These are phyloP conservation scores for Chaetothyriales sp. DNA, from an alignment of 2,329 filamentous ascomycete species.

Conservation along the genomic window DNA sequence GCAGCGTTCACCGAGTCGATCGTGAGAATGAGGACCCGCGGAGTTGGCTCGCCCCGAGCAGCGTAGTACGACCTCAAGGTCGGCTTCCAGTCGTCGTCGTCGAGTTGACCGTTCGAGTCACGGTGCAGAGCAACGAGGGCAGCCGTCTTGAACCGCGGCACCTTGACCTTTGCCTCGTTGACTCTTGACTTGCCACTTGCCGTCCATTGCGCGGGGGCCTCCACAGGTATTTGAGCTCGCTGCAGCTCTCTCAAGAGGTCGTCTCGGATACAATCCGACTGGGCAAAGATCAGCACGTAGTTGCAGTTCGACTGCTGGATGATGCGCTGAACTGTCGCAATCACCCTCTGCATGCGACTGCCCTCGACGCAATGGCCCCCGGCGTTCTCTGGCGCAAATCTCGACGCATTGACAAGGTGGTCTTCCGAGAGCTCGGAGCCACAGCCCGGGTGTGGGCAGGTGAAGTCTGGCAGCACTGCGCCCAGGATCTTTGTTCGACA, in stretches of 20 bases:
- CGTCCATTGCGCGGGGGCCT: neutral
- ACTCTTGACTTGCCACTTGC: neutral
- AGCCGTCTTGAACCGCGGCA: neutral
- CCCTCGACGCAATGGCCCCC: constrained; percentile 18
- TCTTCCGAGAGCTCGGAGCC: neutral
- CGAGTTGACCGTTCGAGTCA: constrained; percentile 18
- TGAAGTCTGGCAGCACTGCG: constrained; percentile 13
- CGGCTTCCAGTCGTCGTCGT: constrained; percentile 20
- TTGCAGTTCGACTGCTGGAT: constrained; percentile 23
- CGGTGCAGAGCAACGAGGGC: constrained; percentile 8
- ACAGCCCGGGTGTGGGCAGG: neutral
- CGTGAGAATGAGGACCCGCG: constrained; percentile 42
- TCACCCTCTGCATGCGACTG: constrained; percentile 34
- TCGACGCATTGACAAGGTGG: neutral
- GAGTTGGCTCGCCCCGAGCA: neutral
- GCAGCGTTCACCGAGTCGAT: constrained; percentile 42
- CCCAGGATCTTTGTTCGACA: constrained; percentile 21
- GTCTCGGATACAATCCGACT: constrained; percentile 18
- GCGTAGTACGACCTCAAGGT: neutral
- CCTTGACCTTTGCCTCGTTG: neutral
- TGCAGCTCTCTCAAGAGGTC: constrained; percentile 7
- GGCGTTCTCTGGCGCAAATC: neutral
- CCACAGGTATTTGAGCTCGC: neutral
- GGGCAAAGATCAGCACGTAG: constrained; percentile 42
- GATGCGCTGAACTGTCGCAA: constrained; percentile 30